A percentile compares a stretch with the other conserved stretches of the same genome.
Evolutionary conservation across 208 protist species (phyloP).

Genomic region (Naegleria lovaniensis): DNA sequence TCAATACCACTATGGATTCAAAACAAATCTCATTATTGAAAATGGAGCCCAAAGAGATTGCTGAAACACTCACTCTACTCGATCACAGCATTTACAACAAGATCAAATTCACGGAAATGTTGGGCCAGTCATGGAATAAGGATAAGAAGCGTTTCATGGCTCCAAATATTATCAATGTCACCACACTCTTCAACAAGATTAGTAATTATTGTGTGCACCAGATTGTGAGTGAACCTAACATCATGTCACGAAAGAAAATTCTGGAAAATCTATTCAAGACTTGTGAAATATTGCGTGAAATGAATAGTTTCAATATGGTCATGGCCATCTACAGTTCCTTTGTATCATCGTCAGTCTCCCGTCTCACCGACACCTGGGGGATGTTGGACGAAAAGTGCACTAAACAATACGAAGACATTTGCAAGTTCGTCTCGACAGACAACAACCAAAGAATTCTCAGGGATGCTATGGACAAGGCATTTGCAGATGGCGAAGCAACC

Average conservation of each 20-base stretch:
- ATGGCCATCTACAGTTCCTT: slow-evolving; percentile 33
- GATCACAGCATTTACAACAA: neutral
- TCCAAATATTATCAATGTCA: neutral
- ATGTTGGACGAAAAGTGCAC: neutral
- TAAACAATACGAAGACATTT: neutral
- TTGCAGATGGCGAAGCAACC: slow-evolving; percentile 23
- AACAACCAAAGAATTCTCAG: neutral
- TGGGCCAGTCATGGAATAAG: slow-evolving; percentile 23
- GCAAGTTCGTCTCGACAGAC: neutral
- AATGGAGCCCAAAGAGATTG: neutral
- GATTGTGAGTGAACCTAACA: neutral
- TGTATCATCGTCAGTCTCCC: neutral
- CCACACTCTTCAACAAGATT: neutral
- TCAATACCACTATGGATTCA: neutral
- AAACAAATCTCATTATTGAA: neutral
- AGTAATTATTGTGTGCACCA: neutral
- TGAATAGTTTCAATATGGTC: slow-evolving; percentile 36
- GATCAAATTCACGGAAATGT: slow-evolving; percentile 1
- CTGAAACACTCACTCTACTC: neutral
- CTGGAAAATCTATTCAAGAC: neutral
- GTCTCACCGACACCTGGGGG: slow-evolving; percentile 20
- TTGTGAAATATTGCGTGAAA: neutral
- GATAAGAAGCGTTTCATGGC: slow-evolving; percentile 22
- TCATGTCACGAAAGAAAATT: neutral
- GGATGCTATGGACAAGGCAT: neutral